Conservation (phyloP, 2,329 filamentous ascomycete species). For the Pseudogymnoascus sp. region DNA sequence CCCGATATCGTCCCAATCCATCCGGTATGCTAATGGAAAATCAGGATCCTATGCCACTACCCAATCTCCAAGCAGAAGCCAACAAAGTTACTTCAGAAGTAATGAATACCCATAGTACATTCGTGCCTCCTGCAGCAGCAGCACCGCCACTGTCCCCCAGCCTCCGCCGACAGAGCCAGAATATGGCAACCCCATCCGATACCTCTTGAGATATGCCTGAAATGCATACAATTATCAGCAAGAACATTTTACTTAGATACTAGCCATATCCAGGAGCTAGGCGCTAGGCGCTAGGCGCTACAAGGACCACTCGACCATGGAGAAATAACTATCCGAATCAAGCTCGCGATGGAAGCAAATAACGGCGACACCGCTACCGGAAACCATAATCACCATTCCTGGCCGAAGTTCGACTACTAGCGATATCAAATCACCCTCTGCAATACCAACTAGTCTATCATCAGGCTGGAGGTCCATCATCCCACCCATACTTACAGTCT, state of each 20-base stretch:
- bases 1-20: not conserved
- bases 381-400: not conserved
- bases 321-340: not conserved
- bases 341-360: not conserved
- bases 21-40: not conserved
- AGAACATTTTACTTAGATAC: not conserved
- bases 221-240: not conserved
- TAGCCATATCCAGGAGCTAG: too few species aligned
- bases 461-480: not conserved
- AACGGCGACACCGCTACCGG: not conserved
- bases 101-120: conserved; percentile 17
- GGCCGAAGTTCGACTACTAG: not conserved
- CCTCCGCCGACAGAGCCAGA: not conserved
- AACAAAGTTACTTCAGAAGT: conserved; percentile 20
- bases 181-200: not conserved
- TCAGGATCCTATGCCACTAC: conserved; percentile 18
- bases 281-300: too few species aligned
- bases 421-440: not conserved
- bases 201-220: not conserved
- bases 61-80: conserved; percentile 23
- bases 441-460: not conserved
- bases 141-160: conserved; percentile 1
- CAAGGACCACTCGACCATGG: not conserved
- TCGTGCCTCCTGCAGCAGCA: conserved; percentile 10
- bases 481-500: not conserved